Conservation (phyloP, 2,329 filamentous ascomycete genomes). For the Colletotrichum salicis region DNA sequence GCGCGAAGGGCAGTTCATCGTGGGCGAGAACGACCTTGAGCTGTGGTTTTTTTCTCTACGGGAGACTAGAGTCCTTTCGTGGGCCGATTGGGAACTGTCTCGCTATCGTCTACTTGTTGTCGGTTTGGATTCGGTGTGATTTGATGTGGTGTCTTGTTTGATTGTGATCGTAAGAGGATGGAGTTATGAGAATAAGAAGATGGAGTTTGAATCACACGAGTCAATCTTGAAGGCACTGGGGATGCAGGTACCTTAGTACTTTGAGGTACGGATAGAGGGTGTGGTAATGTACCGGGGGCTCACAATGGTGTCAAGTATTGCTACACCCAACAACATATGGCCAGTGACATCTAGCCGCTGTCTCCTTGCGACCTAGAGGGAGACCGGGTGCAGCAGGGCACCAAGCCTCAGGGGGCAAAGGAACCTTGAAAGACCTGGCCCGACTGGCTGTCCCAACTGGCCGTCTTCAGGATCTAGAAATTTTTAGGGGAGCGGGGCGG, state of each 20-base stretch:
- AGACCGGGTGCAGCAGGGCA: not conserved
- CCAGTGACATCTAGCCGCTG: not conserved
- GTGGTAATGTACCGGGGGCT: not conserved
- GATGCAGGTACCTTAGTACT: not conserved
- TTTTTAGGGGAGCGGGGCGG: conserved; percentile 18
- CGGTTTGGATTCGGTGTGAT: not conserved
- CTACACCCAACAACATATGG: not conserved
- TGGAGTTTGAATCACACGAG: conserved; percentile 6
- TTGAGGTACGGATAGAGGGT: too few species aligned
- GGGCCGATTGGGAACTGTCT: not conserved
- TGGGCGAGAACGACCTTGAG: conserved; percentile 16
- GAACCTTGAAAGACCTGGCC: not conserved
- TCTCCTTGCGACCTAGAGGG: not conserved
- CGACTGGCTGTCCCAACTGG: not conserved
- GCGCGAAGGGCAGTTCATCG: conserved; percentile 66
- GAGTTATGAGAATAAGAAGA: not conserved
- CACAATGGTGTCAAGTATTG: conserved; percentile 20
- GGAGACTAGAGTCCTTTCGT: too few species aligned
- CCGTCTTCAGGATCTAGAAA: conserved; percentile 27
- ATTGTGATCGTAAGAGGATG: not conserved
- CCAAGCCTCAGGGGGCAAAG: not conserved
- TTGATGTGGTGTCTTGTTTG: not conserved
- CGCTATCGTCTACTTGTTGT: too few species aligned
- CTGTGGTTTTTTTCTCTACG: not conserved
- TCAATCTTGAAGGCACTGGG: not conserved